Evolutionary conservation across 441 rosid species (phyloP).

Genomic region (Eruca vesicaria): DNA sequence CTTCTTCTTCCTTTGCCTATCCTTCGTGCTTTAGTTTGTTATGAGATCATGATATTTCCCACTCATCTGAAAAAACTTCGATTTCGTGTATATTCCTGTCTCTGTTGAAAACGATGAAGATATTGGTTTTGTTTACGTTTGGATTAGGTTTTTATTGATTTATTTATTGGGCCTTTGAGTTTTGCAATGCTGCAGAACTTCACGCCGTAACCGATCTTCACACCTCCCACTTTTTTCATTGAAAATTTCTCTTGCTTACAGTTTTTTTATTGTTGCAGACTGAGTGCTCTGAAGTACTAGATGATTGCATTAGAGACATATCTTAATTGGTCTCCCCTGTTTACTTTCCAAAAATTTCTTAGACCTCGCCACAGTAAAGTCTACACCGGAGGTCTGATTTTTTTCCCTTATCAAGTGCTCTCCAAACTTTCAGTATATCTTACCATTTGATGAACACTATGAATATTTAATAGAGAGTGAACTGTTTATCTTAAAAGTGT

Average conservation of each 20-base stretch:
- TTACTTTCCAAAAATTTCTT: slow-evolving; percentile 61
- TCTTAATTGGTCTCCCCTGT: slow-evolving; percentile 71
- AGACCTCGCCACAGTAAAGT: slow-evolving; percentile 58
- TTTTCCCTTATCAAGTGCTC: background rate
- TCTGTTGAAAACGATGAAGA: too few relatives aligned
- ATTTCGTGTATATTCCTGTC: background rate
- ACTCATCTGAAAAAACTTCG: background rate
- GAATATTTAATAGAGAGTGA: background rate
- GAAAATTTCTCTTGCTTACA: background rate
- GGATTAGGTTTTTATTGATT: background rate
- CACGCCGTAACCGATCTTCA: slow-evolving; percentile 56
- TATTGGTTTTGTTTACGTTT: background rate
- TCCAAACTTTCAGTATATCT: background rate
- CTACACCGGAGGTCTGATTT: slow-evolving; percentile 56
- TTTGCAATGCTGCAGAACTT: slow-evolving; percentile 72
- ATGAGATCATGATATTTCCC: background rate
- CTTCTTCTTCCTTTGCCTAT: background rate
- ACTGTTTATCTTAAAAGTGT: background rate
- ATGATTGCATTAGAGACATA: slow-evolving; percentile 82
- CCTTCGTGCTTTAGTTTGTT: background rate
- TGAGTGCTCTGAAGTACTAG: slow-evolving; percentile 72
- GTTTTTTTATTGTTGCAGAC: slow-evolving; percentile 35
- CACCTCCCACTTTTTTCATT: background rate
- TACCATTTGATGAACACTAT: background rate
- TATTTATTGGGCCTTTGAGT: too few relatives aligned